A percentile compares a stretch with the other conserved stretches of the same genome.
These are phyloP conservation scores for Cokeromyces recurvatus DNA, from an alignment of 371 early-diverging fungal genomes.

Conservation along the genomic window DNA sequence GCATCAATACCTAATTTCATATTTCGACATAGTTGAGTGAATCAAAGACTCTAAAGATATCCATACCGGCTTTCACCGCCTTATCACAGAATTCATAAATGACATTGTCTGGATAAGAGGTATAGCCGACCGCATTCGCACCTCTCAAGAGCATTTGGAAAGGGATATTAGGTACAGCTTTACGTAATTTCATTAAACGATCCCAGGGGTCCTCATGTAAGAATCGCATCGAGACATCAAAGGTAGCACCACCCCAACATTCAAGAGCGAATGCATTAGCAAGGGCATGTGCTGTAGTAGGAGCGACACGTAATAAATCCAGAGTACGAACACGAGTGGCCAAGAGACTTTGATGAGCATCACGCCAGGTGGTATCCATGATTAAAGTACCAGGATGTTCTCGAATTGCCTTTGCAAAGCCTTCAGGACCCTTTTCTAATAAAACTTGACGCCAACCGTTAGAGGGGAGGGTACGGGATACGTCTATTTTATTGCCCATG, in stretches of 20 bases:
- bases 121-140: slow-evolving; percentile 96
- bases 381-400: slow-evolving; percentile 81
- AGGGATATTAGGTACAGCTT: slow-evolving; percentile 92
- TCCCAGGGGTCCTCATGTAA: slow-evolving; percentile 95
- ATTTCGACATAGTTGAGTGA: slow-evolving; percentile 94
- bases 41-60: slow-evolving; percentile 96
- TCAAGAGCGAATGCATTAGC: slow-evolving; percentile 86
- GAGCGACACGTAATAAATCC: slow-evolving; percentile 75
- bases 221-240: slow-evolving; percentile 95
- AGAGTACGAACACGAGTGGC: slow-evolving; percentile 93
- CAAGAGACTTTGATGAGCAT: slow-evolving; percentile 92
- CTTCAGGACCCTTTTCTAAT: slow-evolving; percentile 79
- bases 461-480: slow-evolving; percentile 54
- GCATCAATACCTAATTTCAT: slow-evolving; percentile 91
- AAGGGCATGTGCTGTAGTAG: slow-evolving; percentile 83
- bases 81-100: slow-evolving; percentile 92
- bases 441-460: slow-evolving; percentile 88
- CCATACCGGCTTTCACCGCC: slow-evolving; percentile 87
- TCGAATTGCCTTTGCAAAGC: slow-evolving; percentile 88
- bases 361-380: slow-evolving; percentile 95
- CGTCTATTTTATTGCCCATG: slow-evolving; percentile 34
- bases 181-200: slow-evolving; percentile 72
- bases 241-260: slow-evolving; percentile 94
- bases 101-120: slow-evolving; percentile 95
- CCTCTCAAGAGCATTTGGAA: slow-evolving; percentile 98